Evolutionary conservation across 495 filamentous ascomycete species (phyloP).

Genomic region (Chlorociboria aeruginascens): DNA sequence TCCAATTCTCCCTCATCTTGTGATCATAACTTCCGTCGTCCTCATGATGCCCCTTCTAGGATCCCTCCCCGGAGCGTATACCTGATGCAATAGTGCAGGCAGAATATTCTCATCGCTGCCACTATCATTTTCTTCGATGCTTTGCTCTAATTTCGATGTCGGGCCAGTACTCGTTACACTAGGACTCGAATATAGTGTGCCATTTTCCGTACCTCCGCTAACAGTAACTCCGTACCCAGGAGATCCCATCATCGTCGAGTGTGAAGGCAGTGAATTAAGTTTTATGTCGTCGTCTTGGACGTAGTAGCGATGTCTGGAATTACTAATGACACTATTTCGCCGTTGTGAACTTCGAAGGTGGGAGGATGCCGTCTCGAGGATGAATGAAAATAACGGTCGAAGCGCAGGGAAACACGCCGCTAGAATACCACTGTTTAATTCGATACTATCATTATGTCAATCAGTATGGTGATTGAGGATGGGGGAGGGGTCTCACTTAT

Average conservation of each 20-base stretch:
- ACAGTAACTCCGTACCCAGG: background rate
- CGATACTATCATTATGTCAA: slow-evolving; percentile 4
- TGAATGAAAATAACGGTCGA: slow-evolving; percentile 22
- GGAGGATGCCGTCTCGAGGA: slow-evolving; percentile 2
- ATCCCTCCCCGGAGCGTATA: too few relatives aligned
- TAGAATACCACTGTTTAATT: slow-evolving; percentile 26
- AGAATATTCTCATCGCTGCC: too few relatives aligned
- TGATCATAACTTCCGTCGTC: too few relatives aligned
- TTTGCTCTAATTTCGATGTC: too few relatives aligned
- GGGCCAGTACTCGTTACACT: background rate
- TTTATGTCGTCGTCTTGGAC: slow-evolving; percentile 1
- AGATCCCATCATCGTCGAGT: background rate
- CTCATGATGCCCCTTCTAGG: too few relatives aligned
- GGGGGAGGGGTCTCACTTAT: background rate
- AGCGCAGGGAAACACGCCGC: slow-evolving; percentile 32
- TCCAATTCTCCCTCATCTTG: too few relatives aligned
- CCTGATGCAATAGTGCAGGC: too few relatives aligned
- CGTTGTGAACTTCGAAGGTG: background rate
- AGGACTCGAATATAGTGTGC: background rate
- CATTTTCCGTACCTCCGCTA: background rate
- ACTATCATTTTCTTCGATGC: too few relatives aligned
- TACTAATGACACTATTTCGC: background rate
- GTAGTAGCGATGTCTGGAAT: background rate
- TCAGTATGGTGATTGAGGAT: background rate
- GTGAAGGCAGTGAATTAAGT: background rate